A percentile compares a stretch with the other conserved stretches of the same genome.
Evolutionary conservation across 768 basidiomycete genomes (phyloP).

Genomic region (Serendipita vermifera): DNA sequence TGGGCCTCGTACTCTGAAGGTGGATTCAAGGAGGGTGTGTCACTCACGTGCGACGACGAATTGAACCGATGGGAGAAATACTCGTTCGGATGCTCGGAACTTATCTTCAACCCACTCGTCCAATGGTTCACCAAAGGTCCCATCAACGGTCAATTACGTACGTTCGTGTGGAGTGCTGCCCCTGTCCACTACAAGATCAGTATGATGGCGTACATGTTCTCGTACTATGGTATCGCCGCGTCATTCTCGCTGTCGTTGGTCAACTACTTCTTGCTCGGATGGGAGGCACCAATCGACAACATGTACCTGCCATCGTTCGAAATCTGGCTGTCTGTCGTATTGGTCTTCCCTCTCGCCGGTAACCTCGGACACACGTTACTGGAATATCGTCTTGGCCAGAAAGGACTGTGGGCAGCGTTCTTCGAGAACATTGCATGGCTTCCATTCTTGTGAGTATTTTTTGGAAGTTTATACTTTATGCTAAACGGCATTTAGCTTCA

Average conservation of each 20-base stretch:
- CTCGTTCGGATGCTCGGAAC: constrained; percentile 21
- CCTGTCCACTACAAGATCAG: constrained; percentile 41
- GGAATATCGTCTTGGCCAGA: constrained; percentile 21
- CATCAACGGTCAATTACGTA: constrained; percentile 24
- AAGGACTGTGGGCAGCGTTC: constrained; percentile 17
- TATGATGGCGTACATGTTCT: constrained; percentile 38
- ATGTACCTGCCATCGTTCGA: constrained; percentile 22
- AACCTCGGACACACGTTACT: constrained; percentile 21
- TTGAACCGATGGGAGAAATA: constrained; percentile 28
- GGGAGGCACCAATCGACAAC: constrained; percentile 16
- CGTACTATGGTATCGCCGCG: constrained; percentile 21
- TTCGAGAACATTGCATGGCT: not conserved
- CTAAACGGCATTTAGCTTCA: constrained; percentile 19
- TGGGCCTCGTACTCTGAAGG: constrained; percentile 26
- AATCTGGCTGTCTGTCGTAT: constrained; percentile 16
- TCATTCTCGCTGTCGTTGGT: constrained; percentile 19
- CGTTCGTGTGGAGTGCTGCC: constrained; percentile 28
- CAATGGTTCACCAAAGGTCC: constrained; percentile 25
- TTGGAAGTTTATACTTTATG: constrained; percentile 14
- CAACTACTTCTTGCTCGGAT: constrained; percentile 23
- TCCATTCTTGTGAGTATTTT: constrained; percentile 23
- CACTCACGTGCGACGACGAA: constrained; percentile 28
- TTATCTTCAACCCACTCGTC: constrained; percentile 27
- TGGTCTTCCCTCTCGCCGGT: constrained; percentile 17
- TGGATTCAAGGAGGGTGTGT: constrained; percentile 29